These are phyloP conservation scores for Onygena corvina DNA, from an alignment of 2,329 filamentous ascomycete species.

Conservation along the genomic window DNA sequence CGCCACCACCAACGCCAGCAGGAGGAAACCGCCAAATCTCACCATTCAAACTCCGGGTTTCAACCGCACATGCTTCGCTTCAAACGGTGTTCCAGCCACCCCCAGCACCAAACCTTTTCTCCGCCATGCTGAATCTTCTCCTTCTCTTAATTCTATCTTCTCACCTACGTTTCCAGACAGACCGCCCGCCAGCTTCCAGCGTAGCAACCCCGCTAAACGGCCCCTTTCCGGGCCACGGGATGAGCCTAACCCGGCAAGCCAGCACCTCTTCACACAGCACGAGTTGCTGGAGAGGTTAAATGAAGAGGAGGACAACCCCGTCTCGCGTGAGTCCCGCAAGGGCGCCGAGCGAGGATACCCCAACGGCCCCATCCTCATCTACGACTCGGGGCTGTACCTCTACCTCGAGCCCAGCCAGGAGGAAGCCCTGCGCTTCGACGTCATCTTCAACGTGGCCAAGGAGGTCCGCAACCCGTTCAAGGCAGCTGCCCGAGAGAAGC, in stretches of 20 bases:
- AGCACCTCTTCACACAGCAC: constrained; percentile 17
- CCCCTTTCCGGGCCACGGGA: constrained; percentile 22
- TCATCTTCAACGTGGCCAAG: constrained; percentile 54
- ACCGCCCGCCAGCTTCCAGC: constrained; percentile 2
- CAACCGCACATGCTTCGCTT: constrained; percentile 39
- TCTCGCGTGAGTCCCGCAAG: constrained; percentile 45
- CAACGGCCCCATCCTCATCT: constrained; percentile 52
- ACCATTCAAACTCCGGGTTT: constrained; percentile 47
- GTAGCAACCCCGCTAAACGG: constrained; percentile 19
- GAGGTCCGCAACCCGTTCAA: constrained; percentile 51
- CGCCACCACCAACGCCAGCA: constrained; percentile 42
- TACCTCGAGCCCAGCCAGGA: constrained; percentile 51
- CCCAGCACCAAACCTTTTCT: constrained; percentile 41
- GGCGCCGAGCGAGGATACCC: constrained; percentile 53
- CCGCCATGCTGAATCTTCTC: constrained; percentile 51
- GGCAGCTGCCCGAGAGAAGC: constrained; percentile 19
- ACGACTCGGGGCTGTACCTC: constrained; percentile 49
- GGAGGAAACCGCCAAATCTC: constrained; percentile 47
- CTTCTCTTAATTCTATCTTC: constrained; percentile 43
- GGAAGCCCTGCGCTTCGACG: constrained; percentile 49
- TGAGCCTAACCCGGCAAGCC: constrained; percentile 22
- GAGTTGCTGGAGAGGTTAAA: constrained; percentile 39
- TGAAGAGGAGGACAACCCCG: constrained; percentile 33
- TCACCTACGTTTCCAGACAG: constrained; percentile 31
- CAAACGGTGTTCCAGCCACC: constrained; percentile 45